phyloP scores from a whole-genome alignment of 2,329 filamentous ascomycete genomes.

The Penicillium brevicompactum region DNA sequence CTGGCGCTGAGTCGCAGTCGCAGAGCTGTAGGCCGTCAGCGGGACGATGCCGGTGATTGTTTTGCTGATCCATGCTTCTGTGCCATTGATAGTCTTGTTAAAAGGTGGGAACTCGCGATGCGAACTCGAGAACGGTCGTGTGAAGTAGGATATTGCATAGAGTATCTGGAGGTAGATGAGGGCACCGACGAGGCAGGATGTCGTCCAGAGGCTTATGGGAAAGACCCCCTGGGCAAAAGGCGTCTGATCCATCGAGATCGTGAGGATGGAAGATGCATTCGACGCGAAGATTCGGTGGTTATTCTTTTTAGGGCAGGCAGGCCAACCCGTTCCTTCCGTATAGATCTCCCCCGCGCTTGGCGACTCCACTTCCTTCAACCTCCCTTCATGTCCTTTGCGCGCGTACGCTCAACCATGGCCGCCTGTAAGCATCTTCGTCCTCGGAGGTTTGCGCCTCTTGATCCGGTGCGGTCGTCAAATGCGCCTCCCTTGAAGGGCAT shows the following conservation, averaged over 20 bases:
- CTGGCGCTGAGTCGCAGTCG: slow-evolving; percentile 9
- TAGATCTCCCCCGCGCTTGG: slow-evolving; percentile 5
- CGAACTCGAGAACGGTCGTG: slow-evolving; percentile 13
- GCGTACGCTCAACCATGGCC: slow-evolving; percentile 22
- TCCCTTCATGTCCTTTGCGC: not conserved
- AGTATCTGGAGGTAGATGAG: slow-evolving; percentile 29
- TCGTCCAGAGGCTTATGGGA: slow-evolving; percentile 16
- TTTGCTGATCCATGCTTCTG: slow-evolving; percentile 26
- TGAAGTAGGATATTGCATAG: slow-evolving; percentile 22
- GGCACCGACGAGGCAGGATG: slow-evolving; percentile 21
- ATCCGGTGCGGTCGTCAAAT: slow-evolving; percentile 33
- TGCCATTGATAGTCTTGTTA: slow-evolving; percentile 18
- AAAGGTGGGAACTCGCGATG: slow-evolving; percentile 16
- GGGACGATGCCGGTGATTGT: slow-evolving; percentile 23
- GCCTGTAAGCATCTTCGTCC: slow-evolving; percentile 29
- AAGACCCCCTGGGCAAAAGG: slow-evolving; percentile 2
- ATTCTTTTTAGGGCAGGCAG: not conserved
- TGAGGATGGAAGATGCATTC: not conserved
- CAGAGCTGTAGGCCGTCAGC: slow-evolving; percentile 16
- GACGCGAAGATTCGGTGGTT: not conserved
- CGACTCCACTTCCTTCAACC: slow-evolving; percentile 1
- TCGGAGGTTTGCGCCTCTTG: slow-evolving; percentile 55
- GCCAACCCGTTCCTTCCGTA: not conserved
- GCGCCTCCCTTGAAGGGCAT: slow-evolving; percentile 57
- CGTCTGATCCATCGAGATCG: not conserved